These are phyloP conservation scores for Dendrobium catenatum DNA, from an alignment of 106 monocot species.

Conservation along the genomic window DNA sequence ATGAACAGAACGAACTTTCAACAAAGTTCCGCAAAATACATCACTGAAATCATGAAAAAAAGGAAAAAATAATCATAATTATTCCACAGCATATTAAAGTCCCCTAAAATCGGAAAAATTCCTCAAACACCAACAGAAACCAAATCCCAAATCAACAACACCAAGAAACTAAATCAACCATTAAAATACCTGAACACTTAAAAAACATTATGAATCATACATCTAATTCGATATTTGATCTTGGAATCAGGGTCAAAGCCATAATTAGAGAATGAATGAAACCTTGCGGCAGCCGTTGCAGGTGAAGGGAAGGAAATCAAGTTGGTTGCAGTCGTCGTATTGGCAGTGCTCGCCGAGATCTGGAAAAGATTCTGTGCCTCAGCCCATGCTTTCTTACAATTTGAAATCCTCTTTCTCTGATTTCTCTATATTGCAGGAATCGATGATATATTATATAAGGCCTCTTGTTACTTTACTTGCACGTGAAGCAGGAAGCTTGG, in stretches of 20 bases:
- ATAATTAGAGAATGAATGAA: neutral
- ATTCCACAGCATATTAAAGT: too few relatives aligned
- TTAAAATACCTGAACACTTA: too few relatives aligned
- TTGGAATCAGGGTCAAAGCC: neutral
- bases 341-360: constrained; percentile 85
- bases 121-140: too few relatives aligned
- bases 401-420: neutral
- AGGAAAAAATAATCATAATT: too few relatives aligned
- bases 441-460: neutral
- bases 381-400: constrained; percentile 14
- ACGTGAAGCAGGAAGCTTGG: neutral
- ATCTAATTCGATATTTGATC: neutral
- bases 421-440: too few relatives aligned
- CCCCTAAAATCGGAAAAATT: too few relatives aligned
- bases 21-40: too few relatives aligned
- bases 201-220: neutral
- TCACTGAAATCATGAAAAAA: too few relatives aligned
- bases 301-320: constrained; percentile 90
- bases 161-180: too few relatives aligned
- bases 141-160: neutral
- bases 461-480: neutral
- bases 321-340: constrained; percentile 60
- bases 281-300: constrained; percentile 78
- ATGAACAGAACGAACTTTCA: too few relatives aligned
- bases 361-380: constrained; percentile 84